These are phyloP conservation scores for Paecilomyces sp. DNA, from an alignment of 2,329 filamentous ascomycete species.

Conservation along the genomic window DNA sequence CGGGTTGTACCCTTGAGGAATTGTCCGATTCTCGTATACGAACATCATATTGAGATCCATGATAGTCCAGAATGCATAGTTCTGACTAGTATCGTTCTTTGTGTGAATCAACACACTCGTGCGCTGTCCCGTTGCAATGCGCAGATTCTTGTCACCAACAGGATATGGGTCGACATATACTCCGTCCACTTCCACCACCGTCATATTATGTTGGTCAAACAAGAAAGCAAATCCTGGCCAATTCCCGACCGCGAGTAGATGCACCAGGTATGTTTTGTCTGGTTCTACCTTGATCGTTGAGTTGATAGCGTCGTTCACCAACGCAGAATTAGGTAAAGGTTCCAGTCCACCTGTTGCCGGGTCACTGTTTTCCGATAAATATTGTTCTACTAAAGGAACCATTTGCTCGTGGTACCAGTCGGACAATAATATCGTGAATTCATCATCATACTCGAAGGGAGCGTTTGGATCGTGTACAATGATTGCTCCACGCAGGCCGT, in stretches of 20 bases:
- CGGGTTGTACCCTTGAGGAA: slow-evolving; percentile 59
- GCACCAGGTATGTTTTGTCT: slow-evolving; percentile 65
- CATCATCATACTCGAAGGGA: slow-evolving; percentile 59
- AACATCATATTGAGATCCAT: slow-evolving; percentile 57
- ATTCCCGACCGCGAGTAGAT: slow-evolving; percentile 65
- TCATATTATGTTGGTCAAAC: slow-evolving; percentile 37
- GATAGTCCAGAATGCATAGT: slow-evolving; percentile 61
- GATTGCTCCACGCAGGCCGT: slow-evolving; percentile 59
- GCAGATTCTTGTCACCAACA: slow-evolving; percentile 54
- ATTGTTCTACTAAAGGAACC: slow-evolving; percentile 39
- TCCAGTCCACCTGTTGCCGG: slow-evolving; percentile 48
- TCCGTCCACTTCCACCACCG: slow-evolving; percentile 31
- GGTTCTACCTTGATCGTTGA: slow-evolving; percentile 54
- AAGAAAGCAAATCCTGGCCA: slow-evolving; percentile 50
- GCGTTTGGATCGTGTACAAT: slow-evolving; percentile 57
- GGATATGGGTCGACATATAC: slow-evolving; percentile 22
- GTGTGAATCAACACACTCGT: slow-evolving; percentile 51
- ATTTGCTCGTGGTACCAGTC: slow-evolving; percentile 65
- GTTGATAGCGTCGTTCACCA: slow-evolving; percentile 65
- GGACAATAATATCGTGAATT: slow-evolving; percentile 57
- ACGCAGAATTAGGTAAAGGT: slow-evolving; percentile 59
- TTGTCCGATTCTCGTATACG: slow-evolving; percentile 18
- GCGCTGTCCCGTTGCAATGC: slow-evolving; percentile 62
- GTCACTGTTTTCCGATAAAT: slow-evolving; percentile 34
- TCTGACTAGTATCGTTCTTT: slow-evolving; percentile 52